These are phyloP conservation scores for Ustilago xerochloae DNA, from an alignment of 1,284 basidiomycete genomes.

Conservation along the genomic window DNA sequence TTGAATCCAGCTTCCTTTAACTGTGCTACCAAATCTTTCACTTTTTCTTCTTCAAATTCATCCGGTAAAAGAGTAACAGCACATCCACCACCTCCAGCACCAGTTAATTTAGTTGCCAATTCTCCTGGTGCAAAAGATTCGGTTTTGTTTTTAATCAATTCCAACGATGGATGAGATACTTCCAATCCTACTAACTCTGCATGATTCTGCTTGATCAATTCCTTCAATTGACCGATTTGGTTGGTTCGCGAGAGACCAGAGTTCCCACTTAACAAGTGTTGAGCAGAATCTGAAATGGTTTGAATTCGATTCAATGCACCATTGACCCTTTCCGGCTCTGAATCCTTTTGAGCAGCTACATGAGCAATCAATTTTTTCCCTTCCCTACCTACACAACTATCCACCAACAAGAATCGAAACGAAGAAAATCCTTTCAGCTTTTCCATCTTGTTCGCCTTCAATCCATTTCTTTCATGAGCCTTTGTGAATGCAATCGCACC, in stretches of 20 bases:
- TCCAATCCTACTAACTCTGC: constrained; percentile 83
- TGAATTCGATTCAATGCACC: constrained; percentile 47
- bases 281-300: constrained; percentile 54
- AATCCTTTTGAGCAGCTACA: constrained; percentile 79
- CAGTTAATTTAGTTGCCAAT: constrained; percentile 94
- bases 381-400: constrained; percentile 90
- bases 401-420: constrained; percentile 83
- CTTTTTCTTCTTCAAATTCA: constrained; percentile 70
- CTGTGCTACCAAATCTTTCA: constrained; percentile 37
- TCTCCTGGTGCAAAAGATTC: constrained; percentile 72
- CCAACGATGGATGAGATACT: constrained; percentile 91
- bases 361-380: constrained; percentile 93
- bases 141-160: constrained; percentile 81
- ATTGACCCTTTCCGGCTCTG: constrained; percentile 71
- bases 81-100: constrained; percentile 98
- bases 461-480: constrained; percentile 74
- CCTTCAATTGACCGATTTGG: constrained; percentile 34
- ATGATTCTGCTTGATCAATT: constrained; percentile 85
- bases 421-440: constrained; percentile 78
- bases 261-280: constrained; percentile 38
- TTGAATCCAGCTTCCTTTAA: constrained; percentile 75
- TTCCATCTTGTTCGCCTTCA: constrained; percentile 80
- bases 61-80: constrained; percentile 95
- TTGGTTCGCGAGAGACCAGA: constrained; percentile 29
- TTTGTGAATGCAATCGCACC: constrained; percentile 92